These are phyloP conservation scores for Cinchona pubescens DNA, from an alignment of 257 asterid species.

Conservation along the genomic window DNA sequence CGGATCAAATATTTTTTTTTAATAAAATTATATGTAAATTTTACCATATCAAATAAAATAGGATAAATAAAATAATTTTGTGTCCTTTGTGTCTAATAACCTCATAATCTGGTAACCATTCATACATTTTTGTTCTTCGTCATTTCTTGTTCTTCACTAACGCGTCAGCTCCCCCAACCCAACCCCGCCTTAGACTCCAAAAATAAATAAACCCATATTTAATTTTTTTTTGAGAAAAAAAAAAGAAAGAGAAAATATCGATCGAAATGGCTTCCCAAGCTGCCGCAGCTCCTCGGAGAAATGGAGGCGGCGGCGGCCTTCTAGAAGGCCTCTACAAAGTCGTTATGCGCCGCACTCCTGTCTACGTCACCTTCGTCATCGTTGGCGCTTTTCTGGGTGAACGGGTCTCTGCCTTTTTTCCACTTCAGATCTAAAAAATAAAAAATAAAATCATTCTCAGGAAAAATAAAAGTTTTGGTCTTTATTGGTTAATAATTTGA, in stretches of 20 bases:
- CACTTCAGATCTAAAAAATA: slow-evolving; percentile 19
- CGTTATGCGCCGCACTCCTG: slow-evolving; percentile 81
- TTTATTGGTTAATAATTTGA: neutral
- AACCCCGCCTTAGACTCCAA: neutral
- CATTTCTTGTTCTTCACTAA: no score
- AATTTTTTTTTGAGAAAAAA: no score
- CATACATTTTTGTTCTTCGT: no score
- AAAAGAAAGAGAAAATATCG: neutral
- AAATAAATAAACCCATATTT: neutral
- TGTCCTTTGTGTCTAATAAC: no score
- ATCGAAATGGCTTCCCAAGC: slow-evolving; percentile 23
- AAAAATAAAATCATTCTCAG: neutral
- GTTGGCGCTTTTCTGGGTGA: slow-evolving; percentile 83
- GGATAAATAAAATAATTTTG: no score
- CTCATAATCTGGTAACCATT: no score
- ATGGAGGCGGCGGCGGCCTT: slow-evolving; percentile 66
- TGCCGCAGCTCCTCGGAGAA: slow-evolving; percentile 41
- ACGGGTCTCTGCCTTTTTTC: slow-evolving; percentile 40
- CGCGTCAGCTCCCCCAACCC: no score
- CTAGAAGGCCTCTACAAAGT: slow-evolving; percentile 73
- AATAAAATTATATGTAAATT: no score
- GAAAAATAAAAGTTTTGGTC: neutral
- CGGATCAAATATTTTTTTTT: no score
- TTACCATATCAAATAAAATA: no score
- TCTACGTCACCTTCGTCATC: slow-evolving; percentile 80